Evolutionary conservation across 1,139 yeast species (phyloP), one percentile per base, ranked within the genome.

Genomic region (Zygosaccharomyces sapae): DNA sequence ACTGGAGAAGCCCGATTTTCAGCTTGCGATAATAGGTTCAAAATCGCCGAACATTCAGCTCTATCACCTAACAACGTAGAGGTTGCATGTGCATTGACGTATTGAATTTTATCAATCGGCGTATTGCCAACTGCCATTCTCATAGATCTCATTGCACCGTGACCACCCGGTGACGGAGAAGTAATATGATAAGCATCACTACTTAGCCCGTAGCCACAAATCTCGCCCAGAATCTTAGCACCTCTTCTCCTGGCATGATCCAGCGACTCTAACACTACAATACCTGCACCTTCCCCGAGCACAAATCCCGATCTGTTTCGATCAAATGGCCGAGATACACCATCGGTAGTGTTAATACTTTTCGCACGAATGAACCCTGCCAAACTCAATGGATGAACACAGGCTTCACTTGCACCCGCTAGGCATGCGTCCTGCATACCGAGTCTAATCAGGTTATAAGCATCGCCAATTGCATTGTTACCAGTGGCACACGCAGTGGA

Each of bases 401-500:
- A 78, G 2, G 95, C 83, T 63, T 94, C 99, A 1, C 96, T 73
- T 0, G 97, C 95, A 12, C 98, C 98, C 13, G 96, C 94, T 2
- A 94, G 74, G 82, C 90, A 87, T 5, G 83, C 86, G 55, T 89
- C 83, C 6, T 94, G 88, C 70, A 85, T 85, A 1, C 88, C 95
- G 50, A 82, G 80, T 52, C 75, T 71, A 50, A 92, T 86, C 62
- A 89, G 83, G 56, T 90, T 79, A 55, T 74, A 79, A 0, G 96
- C 97, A 62, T 94, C 99, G 2, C 98, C 97, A 47, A 94, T 83
- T 0, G 97, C 79, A 62, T 92, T 95, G 25, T 86, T 78, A 0
- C 99, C 99, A 0, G 98, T 89, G 2, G 98, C 96, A 70, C 99
- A 94, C 0, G 98, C 98, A 0, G 97, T 89, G 1, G 96, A 79